These are phyloP conservation scores for Trypanosoma cruzi DNA, from an alignment of 208 protist genomes.

Conservation along the genomic window DNA sequence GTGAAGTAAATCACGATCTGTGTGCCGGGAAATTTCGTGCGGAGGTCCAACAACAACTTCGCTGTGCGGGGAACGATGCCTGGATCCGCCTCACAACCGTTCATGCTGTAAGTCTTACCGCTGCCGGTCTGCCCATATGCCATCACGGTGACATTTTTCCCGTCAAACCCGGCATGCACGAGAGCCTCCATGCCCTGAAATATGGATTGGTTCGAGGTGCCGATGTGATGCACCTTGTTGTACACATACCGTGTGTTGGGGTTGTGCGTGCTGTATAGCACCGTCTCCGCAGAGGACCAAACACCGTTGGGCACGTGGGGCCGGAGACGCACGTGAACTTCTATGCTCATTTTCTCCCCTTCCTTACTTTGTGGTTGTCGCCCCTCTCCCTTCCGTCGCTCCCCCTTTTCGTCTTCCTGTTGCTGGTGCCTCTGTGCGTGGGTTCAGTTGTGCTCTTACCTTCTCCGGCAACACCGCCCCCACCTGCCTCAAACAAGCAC, in stretches of 20 bases:
- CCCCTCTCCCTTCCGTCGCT: conserved; percentile 5
- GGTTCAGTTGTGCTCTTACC: neutral
- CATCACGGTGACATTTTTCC: conserved; percentile 93
- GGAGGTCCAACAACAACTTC: conserved; percentile 65
- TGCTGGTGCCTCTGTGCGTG: neutral
- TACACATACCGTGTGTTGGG: conserved; percentile 82
- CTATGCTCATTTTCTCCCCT: conserved; percentile 69
- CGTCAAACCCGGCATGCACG: conserved; percentile 70
- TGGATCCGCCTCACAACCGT: conserved; percentile 45
- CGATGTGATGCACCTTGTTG: conserved; percentile 85
- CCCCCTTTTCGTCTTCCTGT: neutral
- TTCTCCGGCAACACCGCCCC: neutral
- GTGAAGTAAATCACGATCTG: conserved; percentile 47
- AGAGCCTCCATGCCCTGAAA: conserved; percentile 81
- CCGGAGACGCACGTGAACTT: conserved; percentile 87
- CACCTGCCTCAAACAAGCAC: neutral
- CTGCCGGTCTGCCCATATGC: conserved; percentile 93
- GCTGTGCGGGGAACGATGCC: conserved; percentile 49
- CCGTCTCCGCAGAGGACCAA: conserved; percentile 85
- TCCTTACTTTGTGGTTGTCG: neutral
- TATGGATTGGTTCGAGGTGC: conserved; percentile 72
- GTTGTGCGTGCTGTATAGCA: conserved; percentile 81
- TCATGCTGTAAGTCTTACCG: conserved; percentile 93
- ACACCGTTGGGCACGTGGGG: conserved; percentile 59
- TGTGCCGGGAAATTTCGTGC: conserved; percentile 41